These are phyloP conservation scores for Gastrolobium villosum DNA, from an alignment of 306 rosid genomes.

Conservation along the genomic window DNA sequence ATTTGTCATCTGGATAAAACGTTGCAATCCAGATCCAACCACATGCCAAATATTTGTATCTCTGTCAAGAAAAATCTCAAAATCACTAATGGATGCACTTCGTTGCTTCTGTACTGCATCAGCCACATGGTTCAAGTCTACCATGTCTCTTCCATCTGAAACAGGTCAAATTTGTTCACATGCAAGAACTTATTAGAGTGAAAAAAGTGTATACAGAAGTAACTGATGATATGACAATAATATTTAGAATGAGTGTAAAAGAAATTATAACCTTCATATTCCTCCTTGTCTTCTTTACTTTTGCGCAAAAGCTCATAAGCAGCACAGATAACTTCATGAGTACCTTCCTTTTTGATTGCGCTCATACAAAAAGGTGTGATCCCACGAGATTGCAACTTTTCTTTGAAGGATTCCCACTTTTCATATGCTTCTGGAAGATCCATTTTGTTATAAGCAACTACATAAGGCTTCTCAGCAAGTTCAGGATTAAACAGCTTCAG, in stretches of 20 bases:
- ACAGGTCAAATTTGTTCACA: conserved; percentile 49
- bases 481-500: conserved; percentile 91
- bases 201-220: conserved; percentile 2
- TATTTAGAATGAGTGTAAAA: conserved; percentile 32
- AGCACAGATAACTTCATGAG: conserved; percentile 77
- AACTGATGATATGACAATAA: conserved; percentile 25
- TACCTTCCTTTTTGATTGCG: conserved; percentile 82
- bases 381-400: conserved; percentile 74
- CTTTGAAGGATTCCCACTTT: conserved; percentile 84
- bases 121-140: conserved; percentile 78
- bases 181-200: conserved; percentile 27
- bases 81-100: conserved; percentile 82
- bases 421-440: conserved; percentile 96
- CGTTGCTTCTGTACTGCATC: conserved; percentile 73
- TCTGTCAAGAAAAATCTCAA: conserved; percentile 76
- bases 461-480: conserved; percentile 86
- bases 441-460: conserved; percentile 93
- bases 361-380: conserved; percentile 86
- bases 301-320: conserved; percentile 71
- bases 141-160: conserved; percentile 62
- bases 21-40: conserved; percentile 86
- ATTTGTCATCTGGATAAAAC: conserved; percentile 98
- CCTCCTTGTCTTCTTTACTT: conserved; percentile 63
- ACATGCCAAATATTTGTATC: conserved; percentile 75
- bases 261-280: conserved; percentile 62